These are phyloP conservation scores for Tylopilus sp. DNA, from an alignment of 768 basidiomycete genomes.

Conservation along the genomic window DNA sequence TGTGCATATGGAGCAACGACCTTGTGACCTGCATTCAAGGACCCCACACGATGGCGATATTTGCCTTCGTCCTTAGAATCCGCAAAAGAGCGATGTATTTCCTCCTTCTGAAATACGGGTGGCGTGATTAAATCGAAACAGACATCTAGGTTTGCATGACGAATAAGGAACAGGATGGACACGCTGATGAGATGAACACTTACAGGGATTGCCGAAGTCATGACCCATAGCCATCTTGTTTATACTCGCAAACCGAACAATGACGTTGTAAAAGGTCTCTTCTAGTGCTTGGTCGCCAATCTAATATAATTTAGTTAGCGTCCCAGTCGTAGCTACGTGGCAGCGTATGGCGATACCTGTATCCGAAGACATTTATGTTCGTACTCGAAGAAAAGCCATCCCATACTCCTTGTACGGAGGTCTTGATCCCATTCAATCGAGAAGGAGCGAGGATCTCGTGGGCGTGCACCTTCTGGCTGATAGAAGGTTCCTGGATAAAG, in stretches of 20 bases:
- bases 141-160: slow-evolving; percentile 42
- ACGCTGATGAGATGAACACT: slow-evolving; percentile 15
- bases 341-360: slow-evolving; percentile 36
- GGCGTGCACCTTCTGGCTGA: slow-evolving; percentile 19
- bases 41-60: slow-evolving; percentile 56
- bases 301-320: slow-evolving; percentile 30
- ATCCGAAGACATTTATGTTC: slow-evolving; percentile 65
- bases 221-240: slow-evolving; percentile 57
- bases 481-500: slow-evolving; percentile 26
- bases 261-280: slow-evolving; percentile 46
- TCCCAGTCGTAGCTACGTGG: not conserved
- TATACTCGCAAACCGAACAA: slow-evolving; percentile 56
- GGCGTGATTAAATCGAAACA: slow-evolving; percentile 68
- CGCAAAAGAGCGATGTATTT: slow-evolving; percentile 53
- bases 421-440: slow-evolving; percentile 69
- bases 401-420: slow-evolving; percentile 44
- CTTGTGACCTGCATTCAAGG: slow-evolving; percentile 55
- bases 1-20: slow-evolving; percentile 66
- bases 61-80: slow-evolving; percentile 22
- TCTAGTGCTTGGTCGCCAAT: slow-evolving; percentile 57
- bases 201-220: slow-evolving; percentile 63
- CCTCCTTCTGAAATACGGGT: slow-evolving; percentile 57
- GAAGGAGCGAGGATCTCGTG: slow-evolving; percentile 46
- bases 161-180: slow-evolving; percentile 10
- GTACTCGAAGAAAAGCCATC: slow-evolving; percentile 60